Percentiles rank a stretch among this genome's conserved stretches.
phyloP scores from a whole-genome alignment of 2,329 filamentous ascomycete species.

The Alternaria panax region DNA sequence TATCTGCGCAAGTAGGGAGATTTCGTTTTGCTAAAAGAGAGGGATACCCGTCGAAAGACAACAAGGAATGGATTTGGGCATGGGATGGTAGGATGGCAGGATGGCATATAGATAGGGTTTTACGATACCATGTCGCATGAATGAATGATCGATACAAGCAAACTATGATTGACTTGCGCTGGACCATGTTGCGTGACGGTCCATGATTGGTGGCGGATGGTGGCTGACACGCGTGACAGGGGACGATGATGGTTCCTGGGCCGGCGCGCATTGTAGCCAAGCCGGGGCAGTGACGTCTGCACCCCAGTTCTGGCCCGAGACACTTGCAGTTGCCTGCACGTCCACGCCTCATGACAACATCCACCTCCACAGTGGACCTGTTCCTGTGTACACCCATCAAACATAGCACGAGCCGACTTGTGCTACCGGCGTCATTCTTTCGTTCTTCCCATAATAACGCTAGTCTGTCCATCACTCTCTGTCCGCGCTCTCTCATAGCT shows the following conservation, averaged over 20 bases:
- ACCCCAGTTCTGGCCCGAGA: conserved; percentile 18
- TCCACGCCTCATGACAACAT: conserved; percentile 16
- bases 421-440: neutral
- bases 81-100: conserved; percentile 10
- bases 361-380: neutral
- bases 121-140: conserved; percentile 30
- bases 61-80: conserved; percentile 27
- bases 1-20: conserved; percentile 53
- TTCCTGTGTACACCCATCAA: neutral
- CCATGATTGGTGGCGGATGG: neutral
- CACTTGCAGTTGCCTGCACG: conserved; percentile 17
- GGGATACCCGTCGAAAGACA: conserved; percentile 41
- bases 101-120: conserved; percentile 30
- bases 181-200: neutral
- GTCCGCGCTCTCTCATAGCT: neutral
- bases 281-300: conserved; percentile 27
- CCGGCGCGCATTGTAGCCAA: conserved; percentile 16
- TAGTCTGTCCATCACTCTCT: neutral
- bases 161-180: neutral
- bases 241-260: conserved; percentile 25
- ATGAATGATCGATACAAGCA: conserved; percentile 17
- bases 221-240: conserved; percentile 19
- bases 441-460: neutral
- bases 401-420: neutral
- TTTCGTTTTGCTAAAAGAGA: conserved; percentile 28